These are phyloP conservation scores for Cicer bijugum DNA, from an alignment of 306 rosid species.

Conservation along the genomic window DNA sequence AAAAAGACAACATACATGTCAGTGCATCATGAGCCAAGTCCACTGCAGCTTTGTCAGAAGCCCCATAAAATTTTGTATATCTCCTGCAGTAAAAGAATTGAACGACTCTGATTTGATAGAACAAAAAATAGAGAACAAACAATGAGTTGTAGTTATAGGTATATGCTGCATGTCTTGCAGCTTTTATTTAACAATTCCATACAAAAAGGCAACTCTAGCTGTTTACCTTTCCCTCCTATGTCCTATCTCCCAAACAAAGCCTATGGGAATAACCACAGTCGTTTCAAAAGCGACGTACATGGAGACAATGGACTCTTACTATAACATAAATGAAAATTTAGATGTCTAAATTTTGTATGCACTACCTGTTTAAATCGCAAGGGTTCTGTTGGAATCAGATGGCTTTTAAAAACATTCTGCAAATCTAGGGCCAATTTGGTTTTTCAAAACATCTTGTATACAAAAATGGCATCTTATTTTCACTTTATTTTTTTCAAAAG, in stretches of 20 bases:
- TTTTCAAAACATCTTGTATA: neutral
- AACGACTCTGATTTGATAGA: slow-evolving; percentile 21
- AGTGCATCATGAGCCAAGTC: slow-evolving; percentile 90
- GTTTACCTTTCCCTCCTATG: neutral
- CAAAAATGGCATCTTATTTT: neutral
- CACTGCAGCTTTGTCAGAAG: slow-evolving; percentile 84
- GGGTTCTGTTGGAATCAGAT: neutral
- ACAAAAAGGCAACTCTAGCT: neutral
- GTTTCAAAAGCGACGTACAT: slow-evolving; percentile 5
- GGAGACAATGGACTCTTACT: slow-evolving; percentile 11
- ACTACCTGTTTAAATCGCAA: neutral
- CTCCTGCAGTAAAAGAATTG: slow-evolving; percentile 69
- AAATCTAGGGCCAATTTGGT: neutral
- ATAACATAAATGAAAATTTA: slow-evolving; percentile 6
- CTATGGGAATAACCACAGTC: slow-evolving; percentile 6
- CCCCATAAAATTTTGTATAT: slow-evolving; percentile 92
- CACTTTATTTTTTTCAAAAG: neutral
- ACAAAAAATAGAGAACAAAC: slow-evolving; percentile 23
- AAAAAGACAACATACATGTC: slow-evolving; percentile 65
- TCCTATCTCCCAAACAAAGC: neutral
- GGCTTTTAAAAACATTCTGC: neutral
- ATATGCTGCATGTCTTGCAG: slow-evolving; percentile 26
- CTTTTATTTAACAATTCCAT: slow-evolving; percentile 20
- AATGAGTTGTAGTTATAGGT: neutral
- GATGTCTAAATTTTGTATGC: slow-evolving; percentile 6